Base-by-base conservation (phyloP, 2,329 filamentous ascomycete species). In the Calonectria naviculata region DNA sequence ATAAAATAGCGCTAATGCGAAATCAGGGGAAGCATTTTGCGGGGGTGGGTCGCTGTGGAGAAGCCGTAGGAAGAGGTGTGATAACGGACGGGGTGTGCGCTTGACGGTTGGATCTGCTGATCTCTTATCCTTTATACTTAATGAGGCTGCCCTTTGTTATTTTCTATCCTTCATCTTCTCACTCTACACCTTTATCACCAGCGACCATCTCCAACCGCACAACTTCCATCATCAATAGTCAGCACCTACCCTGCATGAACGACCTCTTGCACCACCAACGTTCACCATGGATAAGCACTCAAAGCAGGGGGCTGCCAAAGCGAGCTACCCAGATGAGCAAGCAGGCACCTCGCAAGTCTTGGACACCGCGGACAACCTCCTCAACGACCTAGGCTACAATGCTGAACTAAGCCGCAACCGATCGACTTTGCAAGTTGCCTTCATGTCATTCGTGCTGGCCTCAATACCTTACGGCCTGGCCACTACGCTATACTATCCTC, bases 381-480 rank as follows among this genome's bases (percentile, higher is more conserved):
- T 64, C 9, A 13, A 64, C 29, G 28, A 28, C 5, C n/a, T 52
- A 2, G 61, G 61, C 15, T 64, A 64, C 17, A 64, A 13, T 17
- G 34, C 62, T 12, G 46, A 65, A 8, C 15, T 65, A 17, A 12
- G 21, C 17, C 47, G 47, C 4, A 34, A 63, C 28, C 60, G 60
- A 8, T 63, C 60, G 31, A 63, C 60, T 17, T 36, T 63, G 21
- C 52, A 31, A 21, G 42, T 63, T 8, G 42, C 42, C 17, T 63
- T 63, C 42, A 63, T 63, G 42, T 31, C 60, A 4, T 63, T 63
- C 24, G 60, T 63, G 41, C n/a, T 63, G 17, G 60, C 60, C 10
- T 63, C 60, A n/a, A 46, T 63, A n/a, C 42, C 60, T 2, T 63
- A 63, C 17, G 60, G 60, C 19, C 24, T 63, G 12, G 26, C 42